Evolutionary conservation across 2,329 filamentous ascomycete species (phyloP), one percentile per base, ranked within the genome.

Genomic region (Colletotrichum sidae): DNA sequence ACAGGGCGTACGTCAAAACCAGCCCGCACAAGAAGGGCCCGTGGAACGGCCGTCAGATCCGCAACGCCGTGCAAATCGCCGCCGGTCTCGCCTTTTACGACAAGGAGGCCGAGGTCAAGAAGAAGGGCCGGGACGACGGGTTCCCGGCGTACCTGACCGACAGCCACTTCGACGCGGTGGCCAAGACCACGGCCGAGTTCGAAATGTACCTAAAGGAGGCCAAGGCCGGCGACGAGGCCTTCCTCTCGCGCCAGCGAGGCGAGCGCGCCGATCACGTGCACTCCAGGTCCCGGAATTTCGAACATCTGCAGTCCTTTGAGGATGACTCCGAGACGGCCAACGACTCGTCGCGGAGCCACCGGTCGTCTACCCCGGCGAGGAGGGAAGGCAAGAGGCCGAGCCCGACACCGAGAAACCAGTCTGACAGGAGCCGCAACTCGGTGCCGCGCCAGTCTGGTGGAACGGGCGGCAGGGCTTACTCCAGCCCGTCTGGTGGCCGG

Each of bases 1-100:
- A 10, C 68, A 67, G 7, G 2, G 25, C 12, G 9, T 45, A 58
- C 17, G 42, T 33, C 13, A 9, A 17, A 35, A n/a, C 6, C 8
- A 37, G 10, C 7, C 13, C 10, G 6, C 39, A 34, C 5, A 25
- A 15, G 0, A 57, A 12, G 12, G 55, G 45, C 0, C 45, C 45
- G 7, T 77, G 75, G 74, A 76, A 77, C 55, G 74, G 74, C 8
- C 69, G 74, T 10, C 75, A 76, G 69, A 77, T 76, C 54, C 71
- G 74, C 65, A 0, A 77, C 42, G 10, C 77, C 0, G 44, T 57
- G 15, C 55, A 57, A 13, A 57, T 57, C 15, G 55, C 55, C 0
- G 55, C 55, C 7, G 45, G 55, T 4, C 45, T 57, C 1, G 45
- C 55, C 9, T n/a, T 57, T 0, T 57, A 57, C 44, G 55, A 57